phyloP scores from a whole-genome alignment of 2,329 filamentous ascomycete genomes.

The Nemania serpens region DNA sequence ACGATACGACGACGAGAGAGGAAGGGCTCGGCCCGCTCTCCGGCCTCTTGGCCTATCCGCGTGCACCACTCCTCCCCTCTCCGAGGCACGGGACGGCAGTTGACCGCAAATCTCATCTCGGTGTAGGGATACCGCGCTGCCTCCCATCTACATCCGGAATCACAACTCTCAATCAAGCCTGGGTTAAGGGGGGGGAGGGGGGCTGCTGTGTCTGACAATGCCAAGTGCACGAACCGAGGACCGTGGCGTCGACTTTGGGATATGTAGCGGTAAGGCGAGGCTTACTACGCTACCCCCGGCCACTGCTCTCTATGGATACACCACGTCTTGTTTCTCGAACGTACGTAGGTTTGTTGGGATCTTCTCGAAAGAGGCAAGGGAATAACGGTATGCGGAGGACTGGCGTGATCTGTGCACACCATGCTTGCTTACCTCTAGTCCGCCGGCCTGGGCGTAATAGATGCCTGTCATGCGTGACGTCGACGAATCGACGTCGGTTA shows the following conservation, averaged over 20 bases:
- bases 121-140: neutral
- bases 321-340: neutral
- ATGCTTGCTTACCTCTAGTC: neutral
- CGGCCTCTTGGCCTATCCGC: neutral
- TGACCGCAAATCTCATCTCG: neutral
- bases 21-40: slow-evolving; percentile 24
- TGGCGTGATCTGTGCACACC: neutral
- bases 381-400: neutral
- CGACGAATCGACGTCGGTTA: neutral
- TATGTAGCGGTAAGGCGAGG: neutral
- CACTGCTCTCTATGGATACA: neutral
- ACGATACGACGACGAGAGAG: neutral
- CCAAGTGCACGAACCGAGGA: neutral
- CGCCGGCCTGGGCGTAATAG: neutral
- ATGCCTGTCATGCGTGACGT: neutral
- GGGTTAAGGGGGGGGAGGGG: neutral
- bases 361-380: neutral
- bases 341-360: neutral
- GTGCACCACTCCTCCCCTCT: neutral
- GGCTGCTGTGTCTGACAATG: neutral
- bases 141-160: neutral
- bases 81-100: slow-evolving; percentile 4
- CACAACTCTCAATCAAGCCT: neutral
- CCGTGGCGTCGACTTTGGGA: no score
- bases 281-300: slow-evolving; percentile 4